Evolutionary conservation across 2,329 filamentous ascomycete species (phyloP).

Genomic region (Simplicillium sp.): DNA sequence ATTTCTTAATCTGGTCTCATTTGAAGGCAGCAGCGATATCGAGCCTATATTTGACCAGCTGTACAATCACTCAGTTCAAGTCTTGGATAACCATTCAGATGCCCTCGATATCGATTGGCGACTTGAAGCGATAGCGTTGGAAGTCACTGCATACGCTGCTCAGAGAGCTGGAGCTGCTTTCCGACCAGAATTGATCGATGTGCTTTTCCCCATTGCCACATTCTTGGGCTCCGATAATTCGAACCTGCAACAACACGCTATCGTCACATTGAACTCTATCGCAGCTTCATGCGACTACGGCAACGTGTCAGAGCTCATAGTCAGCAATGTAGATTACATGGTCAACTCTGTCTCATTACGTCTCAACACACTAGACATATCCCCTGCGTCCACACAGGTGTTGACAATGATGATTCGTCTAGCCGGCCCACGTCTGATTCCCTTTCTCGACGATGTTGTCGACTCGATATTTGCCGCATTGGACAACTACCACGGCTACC

Average conservation of each 20-base stretch:
- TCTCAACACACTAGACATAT: conserved; percentile 85
- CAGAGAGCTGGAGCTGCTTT: conserved; percentile 58
- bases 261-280: conserved; percentile 74
- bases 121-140: conserved; percentile 68
- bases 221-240: conserved; percentile 64
- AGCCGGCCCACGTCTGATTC: conserved; percentile 70
- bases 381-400: conserved; percentile 83
- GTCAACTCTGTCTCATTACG: conserved; percentile 85
- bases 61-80: conserved; percentile 57
- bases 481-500: conserved; percentile 94
- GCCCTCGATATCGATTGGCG: conserved; percentile 53
- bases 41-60: conserved; percentile 51
- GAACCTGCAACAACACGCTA: conserved; percentile 68
- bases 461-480: conserved; percentile 84
- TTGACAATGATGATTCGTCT: conserved; percentile 89
- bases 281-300: conserved; percentile 65
- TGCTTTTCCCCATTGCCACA: conserved; percentile 86
- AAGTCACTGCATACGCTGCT: conserved; percentile 70
- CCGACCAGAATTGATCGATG: conserved; percentile 77
- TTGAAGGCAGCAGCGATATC: conserved; percentile 23
- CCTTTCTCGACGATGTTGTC: conserved; percentile 85
- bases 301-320: conserved; percentile 67
- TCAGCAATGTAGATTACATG: conserved; percentile 93
- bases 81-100: conserved; percentile 47
- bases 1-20: conserved; percentile 48